Percentiles rank a stretch among this genome's conserved stretches.
Conservation (phyloP, 192 early-diverging fungal species). For the Umbelopsis ramanniana region DNA sequence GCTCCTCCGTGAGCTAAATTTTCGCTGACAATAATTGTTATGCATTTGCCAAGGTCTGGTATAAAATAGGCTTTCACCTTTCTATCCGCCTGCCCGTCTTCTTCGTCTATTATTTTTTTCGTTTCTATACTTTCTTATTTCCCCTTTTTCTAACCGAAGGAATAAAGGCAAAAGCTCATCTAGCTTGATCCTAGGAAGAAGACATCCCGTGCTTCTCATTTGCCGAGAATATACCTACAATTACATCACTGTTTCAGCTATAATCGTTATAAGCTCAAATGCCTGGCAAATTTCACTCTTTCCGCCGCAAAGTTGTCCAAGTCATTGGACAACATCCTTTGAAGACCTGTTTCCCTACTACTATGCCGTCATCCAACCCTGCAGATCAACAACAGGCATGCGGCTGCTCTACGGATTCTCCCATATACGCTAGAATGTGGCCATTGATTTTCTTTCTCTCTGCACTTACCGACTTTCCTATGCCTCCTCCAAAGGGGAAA, state of each 20-base stretch:
- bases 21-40: not conserved
- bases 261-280: not conserved
- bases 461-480: conserved; percentile 27
- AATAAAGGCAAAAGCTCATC: not conserved
- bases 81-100: not conserved
- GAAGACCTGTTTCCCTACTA: conserved; percentile 14
- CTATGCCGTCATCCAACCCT: conserved; percentile 13
- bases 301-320: conserved; percentile 9
- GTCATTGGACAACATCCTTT: conserved; percentile 19
- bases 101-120: not conserved
- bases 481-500: conserved; percentile 29
- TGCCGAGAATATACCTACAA: not conserved
- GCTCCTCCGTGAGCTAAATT: conserved; percentile 12
- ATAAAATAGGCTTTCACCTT: not conserved
- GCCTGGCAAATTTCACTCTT: not conserved
- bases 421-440: conserved; percentile 22
- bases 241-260: not conserved
- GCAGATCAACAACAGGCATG: conserved; percentile 18
- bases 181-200: not conserved
- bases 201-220: not conserved
- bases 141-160: not conserved
- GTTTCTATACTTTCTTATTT: not conserved
- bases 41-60: not conserved
- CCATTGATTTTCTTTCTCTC: conserved; percentile 31
- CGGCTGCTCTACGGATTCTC: conserved; percentile 20